phyloP scores from a whole-genome alignment of 2,329 filamentous ascomycete genomes.

The Aspergillus transmontanensis region DNA sequence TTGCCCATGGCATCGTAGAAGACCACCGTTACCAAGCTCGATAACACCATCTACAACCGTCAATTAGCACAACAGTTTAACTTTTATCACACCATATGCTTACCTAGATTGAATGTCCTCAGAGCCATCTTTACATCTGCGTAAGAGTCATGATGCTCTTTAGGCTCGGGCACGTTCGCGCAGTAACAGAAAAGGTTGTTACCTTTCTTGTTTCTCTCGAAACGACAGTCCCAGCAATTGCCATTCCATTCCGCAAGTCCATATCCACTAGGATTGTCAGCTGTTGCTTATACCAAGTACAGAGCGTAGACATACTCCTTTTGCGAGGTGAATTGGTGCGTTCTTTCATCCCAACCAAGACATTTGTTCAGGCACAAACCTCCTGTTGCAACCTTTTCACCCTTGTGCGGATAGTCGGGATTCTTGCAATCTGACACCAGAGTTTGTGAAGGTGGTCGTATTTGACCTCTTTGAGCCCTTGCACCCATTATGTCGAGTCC shows the following conservation, averaged over 20 bases:
- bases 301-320: neutral
- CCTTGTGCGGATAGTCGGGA: neutral
- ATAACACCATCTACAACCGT: neutral
- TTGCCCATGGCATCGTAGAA: neutral
- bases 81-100: neutral
- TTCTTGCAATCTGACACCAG: neutral
- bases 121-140: neutral
- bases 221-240: neutral
- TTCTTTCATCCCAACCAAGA: neutral
- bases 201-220: neutral
- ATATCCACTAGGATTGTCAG: neutral
- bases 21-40: neutral
- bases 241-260: neutral
- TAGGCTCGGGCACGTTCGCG: neutral
- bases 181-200: neutral
- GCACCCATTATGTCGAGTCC: neutral
- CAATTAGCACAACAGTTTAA: neutral
- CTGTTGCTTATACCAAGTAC: neutral
- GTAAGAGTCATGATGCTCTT: neutral
- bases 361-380: neutral
- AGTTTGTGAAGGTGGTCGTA: neutral
- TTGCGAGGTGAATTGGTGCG: neutral
- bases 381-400: no score
- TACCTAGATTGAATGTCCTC: neutral
- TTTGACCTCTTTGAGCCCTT: no score